These are phyloP conservation scores for Trichoderma guizhouense DNA, from an alignment of 2,329 filamentous ascomycete species.

Conservation along the genomic window DNA sequence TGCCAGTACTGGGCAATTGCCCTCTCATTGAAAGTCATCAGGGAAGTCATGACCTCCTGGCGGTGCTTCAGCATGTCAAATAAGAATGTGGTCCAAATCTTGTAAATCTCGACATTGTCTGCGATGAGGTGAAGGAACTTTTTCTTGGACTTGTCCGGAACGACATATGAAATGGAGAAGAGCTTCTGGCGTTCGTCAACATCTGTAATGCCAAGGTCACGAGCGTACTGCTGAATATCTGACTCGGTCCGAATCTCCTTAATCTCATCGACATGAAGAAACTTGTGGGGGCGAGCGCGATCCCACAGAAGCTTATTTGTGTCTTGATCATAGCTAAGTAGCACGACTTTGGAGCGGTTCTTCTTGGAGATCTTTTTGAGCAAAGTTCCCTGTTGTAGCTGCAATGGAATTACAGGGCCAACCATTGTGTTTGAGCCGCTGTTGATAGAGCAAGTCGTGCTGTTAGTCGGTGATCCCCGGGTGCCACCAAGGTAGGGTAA, in stretches of 20 bases:
- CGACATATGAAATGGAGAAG: conserved; percentile 86
- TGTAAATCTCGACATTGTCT: conserved; percentile 66
- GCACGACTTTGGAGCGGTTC: conserved; percentile 67
- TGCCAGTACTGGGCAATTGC: conserved; percentile 84
- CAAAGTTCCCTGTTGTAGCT: conserved; percentile 73
- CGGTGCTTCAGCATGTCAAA: conserved; percentile 81
- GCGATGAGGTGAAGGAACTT: conserved; percentile 89
- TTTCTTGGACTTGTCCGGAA: conserved; percentile 73
- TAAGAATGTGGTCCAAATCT: conserved; percentile 79
- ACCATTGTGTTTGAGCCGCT: conserved; percentile 45
- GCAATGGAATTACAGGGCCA: conserved; percentile 71
- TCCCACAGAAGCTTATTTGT: conserved; percentile 89
- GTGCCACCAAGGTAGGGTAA: conserved; percentile 40
- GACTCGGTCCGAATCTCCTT: conserved; percentile 80
- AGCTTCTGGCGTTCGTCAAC: conserved; percentile 65
- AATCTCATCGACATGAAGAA: conserved; percentile 92
- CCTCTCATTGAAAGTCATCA: conserved; percentile 80
- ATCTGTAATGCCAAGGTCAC: conserved; percentile 72
- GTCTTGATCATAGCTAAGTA: conserved; percentile 71
- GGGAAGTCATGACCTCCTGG: conserved; percentile 83
- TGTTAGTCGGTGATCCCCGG: conserved; percentile 45
- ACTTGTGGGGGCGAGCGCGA: conserved; percentile 71
- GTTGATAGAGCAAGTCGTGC: conserved; percentile 46
- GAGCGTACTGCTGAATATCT: conserved; percentile 84
- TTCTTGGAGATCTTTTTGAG: conserved; percentile 86